Evolutionary conservation across 202 grass and related monocot genomes (phyloP).

Genomic region (Elaeis oleifera): DNA sequence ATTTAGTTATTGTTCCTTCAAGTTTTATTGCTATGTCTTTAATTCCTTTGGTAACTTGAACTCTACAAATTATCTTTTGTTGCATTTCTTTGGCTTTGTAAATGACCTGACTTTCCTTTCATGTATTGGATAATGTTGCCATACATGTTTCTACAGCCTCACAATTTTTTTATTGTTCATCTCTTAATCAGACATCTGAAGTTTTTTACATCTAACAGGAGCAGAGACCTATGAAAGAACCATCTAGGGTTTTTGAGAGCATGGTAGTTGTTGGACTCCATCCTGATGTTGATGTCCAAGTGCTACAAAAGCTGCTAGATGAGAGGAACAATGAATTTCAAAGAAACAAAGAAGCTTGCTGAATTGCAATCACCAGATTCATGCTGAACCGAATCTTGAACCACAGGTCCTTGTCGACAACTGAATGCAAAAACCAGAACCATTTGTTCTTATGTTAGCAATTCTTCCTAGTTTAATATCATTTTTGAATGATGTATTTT

Average conservation of each 20-base stretch:
- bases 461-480: too few relatives aligned
- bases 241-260: conserved; percentile 84
- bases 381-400: conserved; percentile 78
- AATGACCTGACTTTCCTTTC: too few relatives aligned
- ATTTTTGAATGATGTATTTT: too few relatives aligned
- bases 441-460: too few relatives aligned
- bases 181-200: conserved; percentile 2
- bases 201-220: conserved; percentile 42
- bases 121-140: too few relatives aligned
- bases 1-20: too few relatives aligned
- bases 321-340: conserved; percentile 55
- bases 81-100: too few relatives aligned
- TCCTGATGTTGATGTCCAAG: conserved; percentile 64
- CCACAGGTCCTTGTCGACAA: conserved; percentile 59
- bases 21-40: too few relatives aligned
- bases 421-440: too few relatives aligned
- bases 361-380: conserved; percentile 72
- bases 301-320: conserved; percentile 58
- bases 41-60: too few relatives aligned
- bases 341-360: conserved; percentile 73
- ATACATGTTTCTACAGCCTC: background rate
- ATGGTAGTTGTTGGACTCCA: conserved; percentile 89
- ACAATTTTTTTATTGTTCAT: background rate
- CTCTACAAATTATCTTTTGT: too few relatives aligned
- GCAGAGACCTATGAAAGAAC: conserved; percentile 62